Evolutionary conservation across 768 basidiomycete genomes (phyloP), one percentile per base, ranked within the genome.

Genomic region (Russula sp.): DNA sequence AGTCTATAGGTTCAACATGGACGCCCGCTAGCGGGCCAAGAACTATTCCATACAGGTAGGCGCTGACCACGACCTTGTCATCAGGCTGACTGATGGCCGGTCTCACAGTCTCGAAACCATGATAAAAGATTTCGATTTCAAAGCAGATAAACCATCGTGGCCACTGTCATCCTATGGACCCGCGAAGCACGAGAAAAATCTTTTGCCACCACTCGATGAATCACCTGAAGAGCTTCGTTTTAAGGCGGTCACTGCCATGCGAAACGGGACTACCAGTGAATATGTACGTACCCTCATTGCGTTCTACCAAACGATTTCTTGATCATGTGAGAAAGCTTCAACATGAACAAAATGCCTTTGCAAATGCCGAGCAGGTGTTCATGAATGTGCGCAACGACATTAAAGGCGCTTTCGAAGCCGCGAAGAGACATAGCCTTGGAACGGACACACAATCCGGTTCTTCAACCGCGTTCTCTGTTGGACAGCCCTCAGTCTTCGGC

Each of bases 131-230:
- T 73, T 94, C 18, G 67, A 64, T 38, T 1, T 34, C 16, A 62
- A 46, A 40, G 46, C 32, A 6, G 91, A 94, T 24, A 87, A 85
- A 69, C 92, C 92, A 0, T 59, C 80, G 10, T 95, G 88, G 86
- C 87, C 89, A n/a, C 76, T 94, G 0, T 85, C 90, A 0, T 86
- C 84, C 0, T 94, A 89, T 71, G 91, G 81, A 1, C 83, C 89
- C 22, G 82, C 83, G 6, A 95, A 93, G 71, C 70, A 81, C 62
- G 91, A 93, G 69, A 84, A 84, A 2, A 81, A 78, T 38, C 67
- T 94, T 4, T 72, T 94, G 26, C 63, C 75, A 18, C 85, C 83
- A 8, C 73, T 87, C 42, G 92, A 95, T 67, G 78, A 87, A 67
- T 88, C 85, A 0, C 82, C 82, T 0, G 92, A 95, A 69, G 93